Evolutionary conservation across 768 basidiomycete species (phyloP).

Genomic region (Suillus paluster): DNA sequence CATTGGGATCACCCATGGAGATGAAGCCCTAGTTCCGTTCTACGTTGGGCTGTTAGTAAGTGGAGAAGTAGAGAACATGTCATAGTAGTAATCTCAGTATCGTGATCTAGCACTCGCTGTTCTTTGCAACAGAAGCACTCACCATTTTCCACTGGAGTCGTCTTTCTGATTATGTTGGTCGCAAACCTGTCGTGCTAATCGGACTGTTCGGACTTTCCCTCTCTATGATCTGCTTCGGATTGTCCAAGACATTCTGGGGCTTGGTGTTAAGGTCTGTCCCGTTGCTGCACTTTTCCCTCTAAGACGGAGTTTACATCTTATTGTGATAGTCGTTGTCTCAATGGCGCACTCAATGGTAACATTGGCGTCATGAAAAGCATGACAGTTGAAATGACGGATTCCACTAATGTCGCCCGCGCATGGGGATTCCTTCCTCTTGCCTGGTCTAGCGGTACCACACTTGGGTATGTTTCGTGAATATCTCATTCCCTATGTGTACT

Average conservation of each 20-base stretch:
- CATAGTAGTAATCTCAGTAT: neutral
- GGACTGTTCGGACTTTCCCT: conserved; percentile 49
- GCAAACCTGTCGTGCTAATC: conserved; percentile 50
- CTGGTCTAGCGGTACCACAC: conserved; percentile 46
- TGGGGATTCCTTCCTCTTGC: conserved; percentile 63
- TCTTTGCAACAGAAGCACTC: conserved; percentile 53
- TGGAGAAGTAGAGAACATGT: neutral
- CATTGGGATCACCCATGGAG: conserved; percentile 44
- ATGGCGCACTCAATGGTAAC: conserved; percentile 61
- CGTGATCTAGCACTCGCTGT: conserved; percentile 46
- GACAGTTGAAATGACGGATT: conserved; percentile 45
- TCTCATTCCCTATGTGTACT: conserved; percentile 3
- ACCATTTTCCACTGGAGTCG: conserved; percentile 55
- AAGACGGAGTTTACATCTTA: neutral
- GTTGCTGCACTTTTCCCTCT: neutral
- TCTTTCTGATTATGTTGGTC: conserved; percentile 52
- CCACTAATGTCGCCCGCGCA: conserved; percentile 39
- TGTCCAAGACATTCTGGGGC: conserved; percentile 51
- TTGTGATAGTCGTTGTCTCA: conserved; percentile 44
- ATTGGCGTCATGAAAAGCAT: conserved; percentile 53
- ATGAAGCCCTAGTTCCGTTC: conserved; percentile 50
- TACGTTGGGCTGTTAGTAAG: conserved; percentile 54
- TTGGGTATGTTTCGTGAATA: conserved; percentile 40
- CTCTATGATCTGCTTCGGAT: conserved; percentile 53
- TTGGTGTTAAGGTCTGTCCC: conserved; percentile 44